Base-by-base conservation (phyloP, 495 filamentous ascomycete genomes). In the Tuber magnatum region DNA sequence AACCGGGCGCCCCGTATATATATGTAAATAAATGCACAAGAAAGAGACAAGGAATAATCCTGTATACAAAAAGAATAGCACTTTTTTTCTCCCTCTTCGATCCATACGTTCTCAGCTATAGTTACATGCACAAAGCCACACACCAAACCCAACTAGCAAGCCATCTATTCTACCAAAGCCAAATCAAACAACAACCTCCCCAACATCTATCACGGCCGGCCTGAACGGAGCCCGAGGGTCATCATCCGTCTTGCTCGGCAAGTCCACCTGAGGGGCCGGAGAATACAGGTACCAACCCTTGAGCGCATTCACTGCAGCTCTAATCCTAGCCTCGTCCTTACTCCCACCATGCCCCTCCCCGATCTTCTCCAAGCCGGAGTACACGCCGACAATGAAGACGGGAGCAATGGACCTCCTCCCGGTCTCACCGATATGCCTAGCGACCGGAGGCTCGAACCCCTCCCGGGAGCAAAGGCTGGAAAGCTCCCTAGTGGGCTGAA, bases 281-380 rank as follows among this genome's bases (percentile, higher is more conserved):
- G 89, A 92, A 84, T 99, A 99, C 74, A 98, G 86, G 84, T 98
- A 99, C 96, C 96, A 99, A 28, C 88, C 87, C 86, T 97, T 97
- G 79, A 99, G 85, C 28, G 94, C 89, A 71, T 91, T 89, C 69
- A 94, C 92, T 61, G 93, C 88, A 22, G 95, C 95, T 81, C 92
- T 87, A 68, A 87, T 86, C 78, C 92, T 89, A 73, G 92, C 94
- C 83, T 92, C 89, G 74, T 92, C 84, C 74, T 98, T 85, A 84
- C 87, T 92, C 71, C 88, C 84, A 48, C 91, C 95, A 74, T 89
- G 85, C 43, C 89, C 96, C 84, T 98, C 94, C 72, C 95, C 94
- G 70, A 99, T 86, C 87, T 93, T 92, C 81, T 98, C 93, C 74
- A 87, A 84, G 35, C 94, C 96, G 61, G 90, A 92, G 85, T 90